These are phyloP conservation scores for Fomitopsis palustris DNA, from an alignment of 1,284 basidiomycete genomes.

Conservation along the genomic window DNA sequence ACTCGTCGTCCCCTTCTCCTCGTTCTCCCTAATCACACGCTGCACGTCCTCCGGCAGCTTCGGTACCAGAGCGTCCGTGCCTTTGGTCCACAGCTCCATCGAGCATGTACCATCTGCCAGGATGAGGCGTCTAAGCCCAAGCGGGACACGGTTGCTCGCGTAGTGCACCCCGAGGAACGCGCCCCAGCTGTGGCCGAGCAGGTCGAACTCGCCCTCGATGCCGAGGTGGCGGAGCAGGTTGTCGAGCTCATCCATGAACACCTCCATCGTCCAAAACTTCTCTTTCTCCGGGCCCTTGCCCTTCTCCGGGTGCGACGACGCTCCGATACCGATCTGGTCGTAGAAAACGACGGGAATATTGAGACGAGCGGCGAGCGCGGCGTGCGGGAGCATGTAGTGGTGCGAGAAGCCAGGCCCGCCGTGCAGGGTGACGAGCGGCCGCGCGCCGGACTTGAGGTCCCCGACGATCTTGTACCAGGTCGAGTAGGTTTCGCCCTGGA, in stretches of 20 bases:
- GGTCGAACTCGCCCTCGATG: slow-evolving; percentile 25
- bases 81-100: slow-evolving; percentile 24
- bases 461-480: slow-evolving; percentile 18
- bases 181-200: slow-evolving; percentile 36
- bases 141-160: slow-evolving; percentile 21
- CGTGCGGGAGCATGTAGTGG: slow-evolving; percentile 25
- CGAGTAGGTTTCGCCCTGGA: slow-evolving; percentile 19
- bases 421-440: slow-evolving; percentile 34
- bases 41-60: slow-evolving; percentile 20
- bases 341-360: slow-evolving; percentile 31
- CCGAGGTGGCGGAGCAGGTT: slow-evolving; percentile 27
- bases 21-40: slow-evolving; percentile 10
- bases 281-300: slow-evolving; percentile 4
- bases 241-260: slow-evolving; percentile 16
- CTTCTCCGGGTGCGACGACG: slow-evolving; percentile 31
- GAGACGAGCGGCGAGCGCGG: slow-evolving; percentile 17
- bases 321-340: slow-evolving; percentile 33
- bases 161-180: slow-evolving; percentile 27
- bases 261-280: slow-evolving; percentile 31
- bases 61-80: slow-evolving; percentile 18
- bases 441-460: slow-evolving; percentile 12
- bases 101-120: slow-evolving; percentile 25
- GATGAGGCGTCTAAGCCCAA: slow-evolving; percentile 29
- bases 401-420: slow-evolving; percentile 32
- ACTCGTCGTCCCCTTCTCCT: slow-evolving; percentile 2